These are phyloP conservation scores for Thielaviopsis euricoi DNA, from an alignment of 2,329 filamentous ascomycete species.

Conservation along the genomic window DNA sequence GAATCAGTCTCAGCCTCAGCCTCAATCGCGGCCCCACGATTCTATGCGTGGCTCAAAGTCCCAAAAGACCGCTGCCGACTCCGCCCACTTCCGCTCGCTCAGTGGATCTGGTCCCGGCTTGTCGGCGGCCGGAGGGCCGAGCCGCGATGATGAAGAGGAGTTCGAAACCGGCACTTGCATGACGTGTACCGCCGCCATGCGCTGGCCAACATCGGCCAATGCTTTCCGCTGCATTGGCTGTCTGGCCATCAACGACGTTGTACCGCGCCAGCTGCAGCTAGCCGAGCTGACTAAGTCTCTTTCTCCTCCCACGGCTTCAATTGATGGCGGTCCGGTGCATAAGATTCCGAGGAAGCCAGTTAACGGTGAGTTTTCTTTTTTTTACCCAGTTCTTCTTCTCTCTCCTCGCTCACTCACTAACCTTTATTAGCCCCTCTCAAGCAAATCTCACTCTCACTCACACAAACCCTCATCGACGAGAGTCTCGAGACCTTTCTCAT, in stretches of 20 bases:
- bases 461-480: neutral
- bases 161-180: conserved; percentile 61
- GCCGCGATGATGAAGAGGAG: conserved; percentile 31
- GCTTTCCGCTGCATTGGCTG: conserved; percentile 75
- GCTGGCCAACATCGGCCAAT: conserved; percentile 58
- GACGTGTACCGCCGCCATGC: conserved; percentile 66
- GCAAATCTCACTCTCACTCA: neutral
- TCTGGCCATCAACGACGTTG: conserved; percentile 67
- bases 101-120: neutral
- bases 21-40: too few species aligned
- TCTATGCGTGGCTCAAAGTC: neutral
- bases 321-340: neutral
- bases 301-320: neutral
- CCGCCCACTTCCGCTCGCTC: neutral
- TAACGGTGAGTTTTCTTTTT: neutral
- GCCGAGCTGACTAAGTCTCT: neutral
- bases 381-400: neutral
- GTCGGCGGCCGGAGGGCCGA: neutral
- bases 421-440: neutral
- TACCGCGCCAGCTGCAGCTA: conserved; percentile 12
- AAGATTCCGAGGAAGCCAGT: conserved; percentile 4
- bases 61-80: neutral
- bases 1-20: neutral
- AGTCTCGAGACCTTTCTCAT: neutral
- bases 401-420: neutral